Conservation (phyloP, 106 monocot species). For the Dendrobium officinale region DNA sequence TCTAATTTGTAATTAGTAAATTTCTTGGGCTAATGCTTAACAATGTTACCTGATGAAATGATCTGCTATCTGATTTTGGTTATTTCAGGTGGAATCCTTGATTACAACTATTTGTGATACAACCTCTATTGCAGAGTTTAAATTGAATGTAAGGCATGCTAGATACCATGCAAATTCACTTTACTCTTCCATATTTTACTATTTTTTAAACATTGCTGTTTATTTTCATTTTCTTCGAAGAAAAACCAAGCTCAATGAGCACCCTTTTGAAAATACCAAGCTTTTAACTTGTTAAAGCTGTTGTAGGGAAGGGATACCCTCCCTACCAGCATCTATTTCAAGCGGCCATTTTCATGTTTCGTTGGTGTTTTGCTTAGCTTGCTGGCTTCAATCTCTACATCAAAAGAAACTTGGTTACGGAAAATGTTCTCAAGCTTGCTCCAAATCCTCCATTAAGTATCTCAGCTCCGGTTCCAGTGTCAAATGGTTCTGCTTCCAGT, state of each 20-base stretch:
- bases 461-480: slow-evolving; percentile 13
- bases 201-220: not conserved
- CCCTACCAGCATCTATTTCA: not conserved
- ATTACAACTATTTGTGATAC: slow-evolving; percentile 56
- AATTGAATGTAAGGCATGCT: slow-evolving; percentile 37
- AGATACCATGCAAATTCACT: not conserved
- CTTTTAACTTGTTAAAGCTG: not conserved
- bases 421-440: slow-evolving; percentile 10
- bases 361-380: slow-evolving; percentile 28
- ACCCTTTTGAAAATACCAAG: no score
- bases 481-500: slow-evolving; percentile 29
- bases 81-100: slow-evolving; percentile 52
- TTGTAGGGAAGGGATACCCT: not conserved
- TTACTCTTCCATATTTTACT: not conserved
- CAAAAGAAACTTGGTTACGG: slow-evolving; percentile 40
- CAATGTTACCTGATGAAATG: not conserved
- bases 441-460: slow-evolving; percentile 8
- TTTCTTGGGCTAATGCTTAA: not conserved
- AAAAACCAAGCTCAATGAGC: not conserved
- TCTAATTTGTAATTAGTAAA: not conserved
- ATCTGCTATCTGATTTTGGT: not conserved
- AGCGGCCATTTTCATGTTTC: not conserved
- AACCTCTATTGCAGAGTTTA: slow-evolving; percentile 58
- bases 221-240: not conserved
- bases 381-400: slow-evolving; percentile 55